Evolutionary conservation across 768 basidiomycete species (phyloP).

Genomic region (Podaxis mareebaensis): DNA sequence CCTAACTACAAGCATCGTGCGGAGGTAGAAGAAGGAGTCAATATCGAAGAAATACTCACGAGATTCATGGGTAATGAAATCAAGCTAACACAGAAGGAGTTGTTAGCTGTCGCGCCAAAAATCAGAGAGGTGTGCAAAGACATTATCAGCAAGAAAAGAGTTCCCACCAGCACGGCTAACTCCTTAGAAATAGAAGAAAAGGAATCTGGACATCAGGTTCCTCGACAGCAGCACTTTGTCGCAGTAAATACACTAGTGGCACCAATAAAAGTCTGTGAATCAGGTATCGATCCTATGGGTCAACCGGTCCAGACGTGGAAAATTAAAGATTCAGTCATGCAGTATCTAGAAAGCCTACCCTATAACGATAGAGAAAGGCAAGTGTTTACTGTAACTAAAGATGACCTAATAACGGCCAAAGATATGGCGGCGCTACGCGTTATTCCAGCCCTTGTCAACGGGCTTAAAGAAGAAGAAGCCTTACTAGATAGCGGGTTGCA

Average conservation of each 20-base stretch:
- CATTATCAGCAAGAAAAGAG: not conserved
- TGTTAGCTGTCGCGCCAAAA: not conserved
- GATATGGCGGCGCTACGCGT: not conserved
- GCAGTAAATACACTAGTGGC: too few species aligned
- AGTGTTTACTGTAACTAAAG: too few species aligned
- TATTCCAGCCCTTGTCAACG: too few species aligned
- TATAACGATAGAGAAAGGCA: too few species aligned
- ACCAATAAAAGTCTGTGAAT: too few species aligned
- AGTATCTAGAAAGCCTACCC: too few species aligned
- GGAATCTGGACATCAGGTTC: too few species aligned
- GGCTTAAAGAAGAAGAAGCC: too few species aligned
- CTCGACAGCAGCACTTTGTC: too few species aligned
- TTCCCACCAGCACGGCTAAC: not conserved
- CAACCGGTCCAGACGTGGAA: too few species aligned
- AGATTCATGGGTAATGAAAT: not conserved
- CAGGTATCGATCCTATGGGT: too few species aligned
- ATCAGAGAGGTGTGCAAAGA: not conserved
- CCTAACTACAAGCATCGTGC: not conserved
- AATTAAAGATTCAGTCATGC: not conserved
- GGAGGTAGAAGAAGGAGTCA: not conserved
- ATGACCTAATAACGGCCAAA: not conserved
- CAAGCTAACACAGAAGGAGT: not conserved
- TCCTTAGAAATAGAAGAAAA: too few species aligned
- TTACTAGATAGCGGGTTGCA: slow-evolving; percentile 22
- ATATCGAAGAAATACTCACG: not conserved